phyloP scores from a whole-genome alignment of 164 flowering plant species.

The Tinospora cordifolia region DNA sequence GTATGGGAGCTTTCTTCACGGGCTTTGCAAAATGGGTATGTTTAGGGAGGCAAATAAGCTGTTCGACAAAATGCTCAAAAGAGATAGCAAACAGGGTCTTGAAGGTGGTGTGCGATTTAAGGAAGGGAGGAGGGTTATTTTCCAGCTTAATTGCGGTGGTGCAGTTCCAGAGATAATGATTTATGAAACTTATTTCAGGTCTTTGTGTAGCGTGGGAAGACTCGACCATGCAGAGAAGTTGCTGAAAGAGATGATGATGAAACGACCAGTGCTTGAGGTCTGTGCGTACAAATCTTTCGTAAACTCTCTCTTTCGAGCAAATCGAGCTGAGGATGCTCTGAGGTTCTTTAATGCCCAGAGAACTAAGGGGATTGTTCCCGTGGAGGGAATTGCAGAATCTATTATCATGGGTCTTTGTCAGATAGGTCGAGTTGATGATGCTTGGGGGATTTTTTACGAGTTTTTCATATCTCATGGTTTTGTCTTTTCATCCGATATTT shows the following conservation, averaged over 20 bases:
- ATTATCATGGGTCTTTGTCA: slow-evolving; percentile 25
- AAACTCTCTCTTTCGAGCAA: slow-evolving; percentile 31
- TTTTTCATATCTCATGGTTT: slow-evolving; percentile 7
- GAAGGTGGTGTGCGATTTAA: slow-evolving; percentile 17
- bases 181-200: slow-evolving; percentile 32
- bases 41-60: slow-evolving; percentile 35
- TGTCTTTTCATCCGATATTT: slow-evolving; percentile 11
- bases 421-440: slow-evolving; percentile 27
- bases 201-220: slow-evolving; percentile 28
- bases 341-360: slow-evolving; percentile 27
- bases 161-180: slow-evolving; percentile 30
- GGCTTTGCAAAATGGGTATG: slow-evolving; percentile 34
- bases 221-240: slow-evolving; percentile 32
- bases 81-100: slow-evolving; percentile 8
- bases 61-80: slow-evolving; percentile 26
- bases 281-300: slow-evolving; percentile 34
- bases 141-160: slow-evolving; percentile 27
- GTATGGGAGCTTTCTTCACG: slow-evolving; percentile 35
- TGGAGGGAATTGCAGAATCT: slow-evolving; percentile 22
- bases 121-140: slow-evolving; percentile 30
- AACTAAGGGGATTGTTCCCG: slow-evolving; percentile 25
- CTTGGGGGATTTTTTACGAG: slow-evolving; percentile 23
- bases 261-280: slow-evolving; percentile 22
- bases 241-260: slow-evolving; percentile 36
- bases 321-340: slow-evolving; percentile 33